A percentile compares a stretch with the other conserved stretches of the same genome.
These are phyloP conservation scores for Mayamaea pseudoterrestris DNA, from an alignment of 108 stramenopile genomes.

Conservation along the genomic window DNA sequence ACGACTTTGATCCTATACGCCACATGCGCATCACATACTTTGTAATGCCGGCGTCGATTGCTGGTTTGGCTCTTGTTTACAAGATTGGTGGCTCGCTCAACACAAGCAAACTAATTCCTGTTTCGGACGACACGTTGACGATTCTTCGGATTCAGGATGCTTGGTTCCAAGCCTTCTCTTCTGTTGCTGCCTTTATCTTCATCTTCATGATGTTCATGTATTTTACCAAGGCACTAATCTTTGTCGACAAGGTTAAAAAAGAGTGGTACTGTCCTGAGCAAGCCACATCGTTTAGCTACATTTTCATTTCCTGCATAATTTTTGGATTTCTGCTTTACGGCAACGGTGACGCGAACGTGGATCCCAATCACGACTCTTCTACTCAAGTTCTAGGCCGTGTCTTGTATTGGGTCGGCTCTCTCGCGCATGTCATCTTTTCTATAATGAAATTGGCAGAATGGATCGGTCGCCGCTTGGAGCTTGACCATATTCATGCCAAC, in stretches of 20 bases:
- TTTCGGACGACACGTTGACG: neutral
- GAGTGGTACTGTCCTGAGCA: constrained; percentile 20
- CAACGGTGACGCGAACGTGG: constrained; percentile 3
- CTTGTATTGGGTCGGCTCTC: constrained; percentile 17
- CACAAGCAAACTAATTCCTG: neutral
- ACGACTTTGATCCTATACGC: constrained; percentile 24
- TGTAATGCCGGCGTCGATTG: constrained; percentile 14
- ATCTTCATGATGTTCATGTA: constrained; percentile 6
- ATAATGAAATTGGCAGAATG: constrained; percentile 18
- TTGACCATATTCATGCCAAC: constrained; percentile 18
- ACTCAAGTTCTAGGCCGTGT: constrained; percentile 8
- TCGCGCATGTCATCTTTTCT: constrained; percentile 12
- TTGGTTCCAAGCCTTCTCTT: constrained; percentile 4
- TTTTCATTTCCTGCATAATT: constrained; percentile 15
- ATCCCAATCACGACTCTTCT: neutral
- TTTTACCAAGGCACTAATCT: constrained; percentile 4
- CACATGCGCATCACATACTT: constrained; percentile 27
- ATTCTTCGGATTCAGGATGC: constrained; percentile 2
- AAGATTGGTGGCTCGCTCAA: constrained; percentile 10
- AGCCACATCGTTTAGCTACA: constrained; percentile 7
- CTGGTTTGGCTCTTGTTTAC: constrained; percentile 15
- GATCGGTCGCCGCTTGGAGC: constrained; percentile 15
- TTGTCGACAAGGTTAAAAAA: constrained; percentile 8
- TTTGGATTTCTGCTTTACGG: constrained; percentile 15
- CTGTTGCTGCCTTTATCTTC: constrained; percentile 10